Base-by-base conservation (phyloP, 2,329 filamentous ascomycete genomes). In the Stachybotrys chartarum region DNA sequence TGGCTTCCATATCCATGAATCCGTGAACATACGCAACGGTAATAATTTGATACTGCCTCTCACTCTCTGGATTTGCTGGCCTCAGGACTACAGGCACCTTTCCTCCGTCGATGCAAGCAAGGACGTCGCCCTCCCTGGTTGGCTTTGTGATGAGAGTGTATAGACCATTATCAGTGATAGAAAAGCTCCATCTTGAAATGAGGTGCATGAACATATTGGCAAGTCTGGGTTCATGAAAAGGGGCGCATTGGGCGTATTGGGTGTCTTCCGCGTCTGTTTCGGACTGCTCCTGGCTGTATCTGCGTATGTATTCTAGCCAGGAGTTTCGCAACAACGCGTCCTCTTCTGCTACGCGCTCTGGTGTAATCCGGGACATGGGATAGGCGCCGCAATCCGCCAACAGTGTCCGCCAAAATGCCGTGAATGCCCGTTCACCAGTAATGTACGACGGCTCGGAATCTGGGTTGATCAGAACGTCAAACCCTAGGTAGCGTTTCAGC, bases 41-140 rank as follows among this genome's bases (percentile, higher is more conserved):
- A 7, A 52, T 8, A 52, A 52, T 4, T 31, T 52, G 18, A 32
- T 52, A 52, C 6, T 18, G 16, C n/a, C 5, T 14, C 8, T 14
- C 31, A 7, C 5, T 14, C 12, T 24, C 24, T 24, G 24, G 4
- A 4, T 4, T 24, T 24, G 24, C 6, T 3, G 32, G 32, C 2
- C 50, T 31, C 31, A 52, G 17, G 12, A 52, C 35, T 7, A 52
- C 35, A 44, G 50, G 50, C 31, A 52, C 50, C 50, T 52, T 52
- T 18, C 16, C 32, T 1, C 18, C 32, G 17, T 52, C 50, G 11
- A 52, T 14, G 14, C 50, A 52, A 12, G 35, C 50, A 44, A 52
- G 44, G 11, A 52, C 18, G 30, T 52, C 50, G 24, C 50, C 50
- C 16, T 52, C 50, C 18, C 8, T 42, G 32, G 50, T 47, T 4